Evolutionary conservation across 1,139 yeast species (phyloP).

Genomic region (Pichia sp.): DNA sequence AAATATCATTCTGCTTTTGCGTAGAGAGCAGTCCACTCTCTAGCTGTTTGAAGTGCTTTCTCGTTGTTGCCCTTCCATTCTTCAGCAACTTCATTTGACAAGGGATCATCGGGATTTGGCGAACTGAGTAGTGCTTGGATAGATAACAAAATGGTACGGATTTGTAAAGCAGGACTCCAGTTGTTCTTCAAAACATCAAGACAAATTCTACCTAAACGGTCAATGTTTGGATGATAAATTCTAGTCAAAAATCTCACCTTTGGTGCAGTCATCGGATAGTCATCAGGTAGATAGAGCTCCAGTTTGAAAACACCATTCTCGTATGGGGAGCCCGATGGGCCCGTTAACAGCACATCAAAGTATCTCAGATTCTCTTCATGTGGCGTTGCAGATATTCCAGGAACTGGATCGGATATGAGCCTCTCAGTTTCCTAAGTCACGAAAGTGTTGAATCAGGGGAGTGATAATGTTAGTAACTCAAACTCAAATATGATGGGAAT

Average conservation of each 20-base stretch:
- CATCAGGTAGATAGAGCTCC: constrained; percentile 80
- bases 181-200: constrained; percentile 84
- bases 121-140: constrained; percentile 92
- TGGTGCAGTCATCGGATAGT: constrained; percentile 92
- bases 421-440: constrained; percentile 75
- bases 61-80: constrained; percentile 88
- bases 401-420: constrained; percentile 88
- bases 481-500: not conserved
- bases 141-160: constrained; percentile 85
- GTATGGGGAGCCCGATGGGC: constrained; percentile 83
- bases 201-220: constrained; percentile 90
- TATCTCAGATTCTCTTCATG: constrained; percentile 90
- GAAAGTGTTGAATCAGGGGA: not conserved
- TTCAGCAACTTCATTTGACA: constrained; percentile 96
- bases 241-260: constrained; percentile 87
- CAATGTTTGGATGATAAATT: constrained; percentile 95
- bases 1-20: constrained; percentile 14
- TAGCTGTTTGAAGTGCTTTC: constrained; percentile 77
- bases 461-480: not conserved
- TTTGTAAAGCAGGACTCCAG: constrained; percentile 99
- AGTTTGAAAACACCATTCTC: constrained; percentile 70
- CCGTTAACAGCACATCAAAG: constrained; percentile 83
- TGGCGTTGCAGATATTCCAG: constrained; percentile 90
- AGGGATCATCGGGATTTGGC: constrained; percentile 97
- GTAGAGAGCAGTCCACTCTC: constrained; percentile 72